Conservation (phyloP, 2,329 filamentous ascomycete genomes). For the Xylariaceae sp. region DNA sequence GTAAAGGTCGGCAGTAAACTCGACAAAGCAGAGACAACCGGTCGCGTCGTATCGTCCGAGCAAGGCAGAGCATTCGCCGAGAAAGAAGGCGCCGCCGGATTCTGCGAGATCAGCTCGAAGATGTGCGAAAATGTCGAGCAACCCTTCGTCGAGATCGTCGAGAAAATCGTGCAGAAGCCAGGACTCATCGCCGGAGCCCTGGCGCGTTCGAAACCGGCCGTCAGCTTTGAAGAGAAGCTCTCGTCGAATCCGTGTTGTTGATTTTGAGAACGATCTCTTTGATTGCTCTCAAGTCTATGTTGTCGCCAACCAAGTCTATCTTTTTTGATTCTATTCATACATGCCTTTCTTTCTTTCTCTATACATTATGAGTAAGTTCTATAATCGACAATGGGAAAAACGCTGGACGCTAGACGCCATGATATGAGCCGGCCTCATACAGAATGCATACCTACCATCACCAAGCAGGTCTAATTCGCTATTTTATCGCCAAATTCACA, state of each 20-base stretch:
- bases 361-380: slow-evolving; percentile 11
- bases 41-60: slow-evolving; percentile 41
- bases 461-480: slow-evolving; percentile 11
- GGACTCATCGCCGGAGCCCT: slow-evolving; percentile 35
- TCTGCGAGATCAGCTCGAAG: slow-evolving; percentile 52
- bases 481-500: background rate
- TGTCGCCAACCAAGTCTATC: background rate
- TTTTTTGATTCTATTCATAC: background rate
- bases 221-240: slow-evolving; percentile 26
- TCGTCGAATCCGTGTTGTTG: slow-evolving; percentile 23
- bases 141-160: slow-evolving; percentile 49
- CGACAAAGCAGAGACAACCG: slow-evolving; percentile 37
- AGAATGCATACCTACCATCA: slow-evolving; percentile 20
- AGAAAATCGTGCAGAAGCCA: slow-evolving; percentile 43
- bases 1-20: slow-evolving; percentile 45
- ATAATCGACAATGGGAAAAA: slow-evolving; percentile 10
- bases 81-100: slow-evolving; percentile 39
- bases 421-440: slow-evolving; percentile 7
- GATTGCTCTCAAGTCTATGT: background rate
- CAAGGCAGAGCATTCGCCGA: slow-evolving; percentile 45
- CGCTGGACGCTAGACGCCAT: slow-evolving; percentile 13
- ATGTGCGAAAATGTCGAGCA: slow-evolving; percentile 46
- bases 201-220: slow-evolving; percentile 21
- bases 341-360: slow-evolving; percentile 3
- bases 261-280: background rate